Percentiles rank a stretch among this genome's conserved stretches.
phyloP scores from a whole-genome alignment of 768 basidiomycete species.

The Leccinum fibrillosum region DNA sequence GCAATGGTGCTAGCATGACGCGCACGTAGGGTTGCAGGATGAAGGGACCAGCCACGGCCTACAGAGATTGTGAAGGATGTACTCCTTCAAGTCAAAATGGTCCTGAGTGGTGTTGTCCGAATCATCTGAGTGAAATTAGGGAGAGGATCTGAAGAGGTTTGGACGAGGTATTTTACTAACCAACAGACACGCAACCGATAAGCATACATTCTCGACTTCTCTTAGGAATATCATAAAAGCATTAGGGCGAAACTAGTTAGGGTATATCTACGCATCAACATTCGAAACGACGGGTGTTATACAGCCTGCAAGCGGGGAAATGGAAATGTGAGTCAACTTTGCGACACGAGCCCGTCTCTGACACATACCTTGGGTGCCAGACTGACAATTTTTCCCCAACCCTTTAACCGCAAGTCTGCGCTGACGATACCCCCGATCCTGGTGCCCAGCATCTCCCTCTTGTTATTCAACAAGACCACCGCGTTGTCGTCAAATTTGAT shows the following conservation, averaged over 20 bases:
- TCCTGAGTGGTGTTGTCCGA: constrained; percentile 8
- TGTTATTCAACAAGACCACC: constrained; percentile 90
- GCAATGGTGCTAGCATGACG: constrained; percentile 8
- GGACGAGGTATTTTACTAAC: neutral
- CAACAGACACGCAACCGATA: neutral
- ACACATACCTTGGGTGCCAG: constrained; percentile 79
- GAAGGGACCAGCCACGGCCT: neutral
- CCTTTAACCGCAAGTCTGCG: constrained; percentile 84
- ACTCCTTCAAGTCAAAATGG: neutral
- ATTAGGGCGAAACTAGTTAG: constrained; percentile 1
- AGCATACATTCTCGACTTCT: neutral
- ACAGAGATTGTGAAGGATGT: neutral
- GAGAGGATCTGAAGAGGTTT: neutral
- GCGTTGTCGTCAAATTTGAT: constrained; percentile 97
- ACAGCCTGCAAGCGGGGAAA: constrained; percentile 10
- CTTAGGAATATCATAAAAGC: neutral
- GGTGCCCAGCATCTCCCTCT: constrained; percentile 93
- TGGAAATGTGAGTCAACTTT: neutral
- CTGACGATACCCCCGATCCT: constrained; percentile 93
- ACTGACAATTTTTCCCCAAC: constrained; percentile 93
- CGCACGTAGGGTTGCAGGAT: neutral
- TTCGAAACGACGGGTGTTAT: constrained; percentile 4
- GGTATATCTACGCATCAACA: constrained; percentile 11
- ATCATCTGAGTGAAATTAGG: constrained; percentile 7
- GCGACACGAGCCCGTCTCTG: neutral